These are phyloP conservation scores for Chaetomium tenue DNA, from an alignment of 495 filamentous ascomycete genomes.

Conservation along the genomic window DNA sequence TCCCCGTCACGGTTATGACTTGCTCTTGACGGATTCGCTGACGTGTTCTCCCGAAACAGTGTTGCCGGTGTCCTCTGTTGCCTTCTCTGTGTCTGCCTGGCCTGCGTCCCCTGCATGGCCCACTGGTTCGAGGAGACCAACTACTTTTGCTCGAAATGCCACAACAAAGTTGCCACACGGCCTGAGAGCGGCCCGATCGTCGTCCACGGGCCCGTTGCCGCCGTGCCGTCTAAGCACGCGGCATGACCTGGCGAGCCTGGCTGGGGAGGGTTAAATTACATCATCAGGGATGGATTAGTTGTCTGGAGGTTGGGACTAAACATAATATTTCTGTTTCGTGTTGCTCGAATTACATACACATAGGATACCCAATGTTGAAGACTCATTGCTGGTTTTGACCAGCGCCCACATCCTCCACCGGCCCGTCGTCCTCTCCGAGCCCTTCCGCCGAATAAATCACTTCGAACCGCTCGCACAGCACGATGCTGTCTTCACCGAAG, in stretches of 20 bases:
- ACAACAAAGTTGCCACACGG: conserved; percentile 30
- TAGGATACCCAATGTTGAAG: not conserved
- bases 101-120: conserved; percentile 35
- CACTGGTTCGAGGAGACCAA: conserved; percentile 38
- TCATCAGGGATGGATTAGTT: too few species aligned
- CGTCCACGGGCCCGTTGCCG: conserved; percentile 20
- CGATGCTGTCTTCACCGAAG: conserved; percentile 36
- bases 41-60: conserved; percentile 16
- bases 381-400: not conserved
- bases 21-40: not conserved
- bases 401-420: too few species aligned
- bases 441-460: not conserved
- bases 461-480: conserved; percentile 34
- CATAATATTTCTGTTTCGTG: not conserved
- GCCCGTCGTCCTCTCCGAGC: not conserved
- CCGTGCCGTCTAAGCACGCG: conserved; percentile 21
- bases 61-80: conserved; percentile 34
- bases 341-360: not conserved
- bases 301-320: too few species aligned
- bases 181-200: conserved; percentile 25
- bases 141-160: conserved; percentile 34
- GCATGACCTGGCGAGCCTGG: not conserved
- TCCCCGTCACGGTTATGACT: not conserved
- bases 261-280: not conserved
- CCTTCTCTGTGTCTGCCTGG: conserved; percentile 34